Evolutionary conservation across 1,284 basidiomycete genomes (phyloP), one percentile per base, ranked within the genome.

Genomic region (Tremellales sp.): DNA sequence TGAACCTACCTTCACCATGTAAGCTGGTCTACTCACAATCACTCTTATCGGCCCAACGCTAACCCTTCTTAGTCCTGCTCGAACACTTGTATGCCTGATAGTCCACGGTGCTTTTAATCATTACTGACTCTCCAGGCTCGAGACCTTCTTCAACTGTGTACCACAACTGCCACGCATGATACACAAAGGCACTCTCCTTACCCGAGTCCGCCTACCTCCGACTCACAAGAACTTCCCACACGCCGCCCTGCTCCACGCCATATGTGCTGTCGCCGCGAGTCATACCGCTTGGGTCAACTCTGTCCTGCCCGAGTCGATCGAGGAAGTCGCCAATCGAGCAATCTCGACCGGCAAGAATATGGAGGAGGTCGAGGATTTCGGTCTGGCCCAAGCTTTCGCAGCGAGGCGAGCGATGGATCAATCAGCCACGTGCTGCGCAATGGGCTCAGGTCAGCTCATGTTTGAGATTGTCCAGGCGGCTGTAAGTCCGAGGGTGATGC

Each of bases 201-300:
- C 64, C 10, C 63, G 73, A 4, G 61, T 78, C 48, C 57, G 64
- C n/a, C 65, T 76, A 13, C 68, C 76, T 1, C 76, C 77, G 0
- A 64, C 65, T 2, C 64, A 72, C 35, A 40, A 53, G 3, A 57
- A 67, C 11, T 78, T 77, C 59, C 77, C 76, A 7, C 71, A 75
- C 48, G 53, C 69, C 0, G 64, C 69, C 1, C 58, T 78, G 0
- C 62, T 78, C 2, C 76, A 78, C 53, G 70, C 72, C 29, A 75
- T 78, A 26, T 73, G 73, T 47, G 74, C 76, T 3, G 55, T 66
- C 10, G 73, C 74, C 0, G 61, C 74, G 0, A 59, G 63, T 11
- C 66, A 74, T 49, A 73, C 72, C 1, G 72, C 73, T 6, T 69
- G 66, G 62, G 64, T 64, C 36, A 62, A 54, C 19, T 51, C 53